Evolutionary conservation across 169 alveolate genomes (phyloP), one percentile per base, ranked within the genome.

Genomic region (Cryptosporidium bovis): DNA sequence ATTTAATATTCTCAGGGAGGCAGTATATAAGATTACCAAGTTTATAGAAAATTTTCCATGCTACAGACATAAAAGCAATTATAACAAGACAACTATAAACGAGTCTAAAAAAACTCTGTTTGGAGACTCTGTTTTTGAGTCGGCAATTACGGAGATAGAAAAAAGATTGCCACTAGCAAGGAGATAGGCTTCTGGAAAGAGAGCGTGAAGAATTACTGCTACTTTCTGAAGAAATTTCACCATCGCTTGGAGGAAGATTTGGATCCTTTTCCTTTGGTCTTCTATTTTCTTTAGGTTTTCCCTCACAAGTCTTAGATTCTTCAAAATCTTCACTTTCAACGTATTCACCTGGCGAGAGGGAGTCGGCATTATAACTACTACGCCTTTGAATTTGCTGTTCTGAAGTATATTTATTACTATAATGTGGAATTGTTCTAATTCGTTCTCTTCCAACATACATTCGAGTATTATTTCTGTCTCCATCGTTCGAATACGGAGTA

Each of bases 221-320:
- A 34, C 82, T 66, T 46, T 58, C 87, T 27, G 77, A 71, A 40
- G 87, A 40, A 60, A 77, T 62, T 50, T 77, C 87, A 8, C 87
- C 87, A 77, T 77, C 87, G 27, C 87, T 77, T n/a, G 69, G 87
- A 7, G 77, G 55, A 34, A 16, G 29, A 18, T 31, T 55, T 8
- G 48, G 1, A 40, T 53, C 51, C 18, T 16, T 31, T 16, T 6
- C 27, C 24, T 34, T 3, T 27, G 18, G 27, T 20, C n/a, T n/a
- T 20, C 13, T 20, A 20, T 8, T 67, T 67, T 67, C n/a, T 55
- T 55, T 55, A 13, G 6, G 2, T 55, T 27, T 20, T 18, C 12
- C 24, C 12, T 10, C 64, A 55, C 1, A 20, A 20, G 6, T 55
- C 24, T 55, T 55, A 3, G 31, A 55, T 55, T 55, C 48, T 40